Percentiles rank a stretch among this genome's conserved stretches.
These are phyloP conservation scores for Podosphaera leucotricha DNA, from an alignment of 2,329 filamentous ascomycete species.

Conservation along the genomic window DNA sequence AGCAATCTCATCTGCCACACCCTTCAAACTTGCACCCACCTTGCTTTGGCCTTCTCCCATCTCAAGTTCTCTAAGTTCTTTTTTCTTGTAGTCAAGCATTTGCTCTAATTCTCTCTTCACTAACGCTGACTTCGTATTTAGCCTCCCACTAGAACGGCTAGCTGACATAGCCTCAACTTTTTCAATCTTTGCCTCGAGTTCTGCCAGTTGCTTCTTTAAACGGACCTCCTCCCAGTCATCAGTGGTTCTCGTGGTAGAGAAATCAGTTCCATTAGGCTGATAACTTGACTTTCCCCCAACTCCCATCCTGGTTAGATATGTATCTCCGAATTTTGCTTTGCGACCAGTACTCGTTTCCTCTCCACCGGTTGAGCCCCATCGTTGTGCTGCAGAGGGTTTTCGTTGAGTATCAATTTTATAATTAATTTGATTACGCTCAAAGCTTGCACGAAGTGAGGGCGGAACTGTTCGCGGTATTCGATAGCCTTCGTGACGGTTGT, in stretches of 20 bases:
- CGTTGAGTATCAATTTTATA: conserved; percentile 69
- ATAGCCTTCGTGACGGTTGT: conserved; percentile 84
- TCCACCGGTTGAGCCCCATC: conserved; percentile 59
- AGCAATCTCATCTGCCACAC: conserved; percentile 62
- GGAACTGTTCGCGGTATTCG: conserved; percentile 82
- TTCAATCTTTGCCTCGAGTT: conserved; percentile 70
- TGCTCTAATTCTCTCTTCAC: conserved; percentile 90
- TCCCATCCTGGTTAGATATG: conserved; percentile 79
- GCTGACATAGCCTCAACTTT: conserved; percentile 55
- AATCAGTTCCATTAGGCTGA: conserved; percentile 71
- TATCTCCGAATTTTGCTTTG: conserved; percentile 93
- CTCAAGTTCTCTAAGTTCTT: conserved; percentile 52
- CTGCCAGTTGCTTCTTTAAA: conserved; percentile 73
- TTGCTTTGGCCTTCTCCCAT: conserved; percentile 44
- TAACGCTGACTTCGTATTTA: conserved; percentile 65
- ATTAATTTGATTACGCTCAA: conserved; percentile 90
- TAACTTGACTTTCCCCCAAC: conserved; percentile 52
- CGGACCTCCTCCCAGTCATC: conserved; percentile 94
- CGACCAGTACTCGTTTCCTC: conserved; percentile 64
- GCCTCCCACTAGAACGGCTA: conserved; percentile 34
- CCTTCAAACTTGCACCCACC: conserved; percentile 49
- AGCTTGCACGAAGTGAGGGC: conserved; percentile 69
- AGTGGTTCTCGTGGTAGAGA: conserved; percentile 60
- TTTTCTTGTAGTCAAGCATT: conserved; percentile 81
- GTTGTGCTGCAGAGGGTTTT: conserved; percentile 36